Evolutionary conservation across 768 basidiomycete species (phyloP), one percentile per base, ranked within the genome.

Genomic region (Suillus subaureus): DNA sequence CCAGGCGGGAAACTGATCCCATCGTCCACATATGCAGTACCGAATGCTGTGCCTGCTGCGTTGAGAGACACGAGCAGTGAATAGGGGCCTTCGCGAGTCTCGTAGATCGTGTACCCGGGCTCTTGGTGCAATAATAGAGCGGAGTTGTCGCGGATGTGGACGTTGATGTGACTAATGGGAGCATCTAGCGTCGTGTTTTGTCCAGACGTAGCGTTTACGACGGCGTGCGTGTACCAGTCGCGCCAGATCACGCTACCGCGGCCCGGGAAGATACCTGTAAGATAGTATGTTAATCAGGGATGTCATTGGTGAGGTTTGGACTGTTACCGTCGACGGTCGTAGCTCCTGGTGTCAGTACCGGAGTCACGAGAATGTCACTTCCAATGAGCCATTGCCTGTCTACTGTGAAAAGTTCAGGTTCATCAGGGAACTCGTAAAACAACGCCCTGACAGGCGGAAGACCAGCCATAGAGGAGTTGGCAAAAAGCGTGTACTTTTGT

Each of bases 321-420:
- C 28, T 72, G 80, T 55, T 66, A 88, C 91, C 90, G 35, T 86
- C 80, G 33, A 94, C 91, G 8, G 83, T 86, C 6, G 86, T 84
- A 37, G 85, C 86, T 69, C 91, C 91, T 0, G 91, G 90, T 13
- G 77, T 79, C 43, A 93, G 76, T 0, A 93, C 92, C 2, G 92
- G 92, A 0, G 92, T 92, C 61, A 94, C 86, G 49, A 94, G 84
- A 58, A 94, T 82, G 68, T 89, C 84, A 21, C 81, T 65, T 16
- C 93, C 92, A 47, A 94, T 75, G 69, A 94, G 70, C 80, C 90
- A 94, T 73, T 94, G 93, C 28, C 79, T 75, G 69, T 90, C 88
- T 13, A 90, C 76, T 33, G 75, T 77, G 65, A 89, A 88, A 2
- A 89, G 74, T 66, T 89, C 87, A 0, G 87, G 84, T 67, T 92